Percentiles rank a stretch among this genome's conserved stretches.
These are phyloP conservation scores for Murraya paniculata DNA, from an alignment of 345 rosid genomes.

Conservation along the genomic window DNA sequence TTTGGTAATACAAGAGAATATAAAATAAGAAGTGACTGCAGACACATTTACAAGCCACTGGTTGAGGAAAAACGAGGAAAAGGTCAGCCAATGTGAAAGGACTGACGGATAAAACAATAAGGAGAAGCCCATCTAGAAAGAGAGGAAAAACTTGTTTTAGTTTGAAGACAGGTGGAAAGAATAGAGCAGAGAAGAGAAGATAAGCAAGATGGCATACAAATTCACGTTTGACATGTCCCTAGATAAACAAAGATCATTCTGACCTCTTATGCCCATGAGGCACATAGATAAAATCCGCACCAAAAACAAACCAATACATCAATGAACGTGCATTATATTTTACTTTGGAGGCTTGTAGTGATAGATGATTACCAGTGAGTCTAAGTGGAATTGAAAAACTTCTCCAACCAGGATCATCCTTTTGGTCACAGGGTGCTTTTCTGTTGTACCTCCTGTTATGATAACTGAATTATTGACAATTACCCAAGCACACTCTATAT, in stretches of 20 bases:
- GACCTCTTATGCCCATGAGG: neutral
- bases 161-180: neutral
- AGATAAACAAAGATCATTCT: neutral
- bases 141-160: neutral
- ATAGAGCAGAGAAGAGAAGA: neutral
- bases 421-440: constrained; percentile 75
- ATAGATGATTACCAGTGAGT: constrained; percentile 42
- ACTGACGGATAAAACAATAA: neutral
- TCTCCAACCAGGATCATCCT: constrained; percentile 82
- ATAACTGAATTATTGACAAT: constrained; percentile 69
- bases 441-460: constrained; percentile 76
- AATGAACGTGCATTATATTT: neutral
- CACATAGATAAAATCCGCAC: neutral
- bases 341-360: neutral
- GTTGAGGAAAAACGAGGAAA: neutral
- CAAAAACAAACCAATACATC: neutral
- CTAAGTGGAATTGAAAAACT: constrained; percentile 63
- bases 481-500: constrained; percentile 80
- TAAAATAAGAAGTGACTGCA: neutral
- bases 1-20: neutral
- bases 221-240: neutral
- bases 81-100: neutral
- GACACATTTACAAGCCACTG: neutral
- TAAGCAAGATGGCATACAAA: neutral
- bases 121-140: neutral